These are phyloP conservation scores for Cyberlindnera subsufficiens DNA, from an alignment of 805 yeast genomes.

Conservation along the genomic window DNA sequence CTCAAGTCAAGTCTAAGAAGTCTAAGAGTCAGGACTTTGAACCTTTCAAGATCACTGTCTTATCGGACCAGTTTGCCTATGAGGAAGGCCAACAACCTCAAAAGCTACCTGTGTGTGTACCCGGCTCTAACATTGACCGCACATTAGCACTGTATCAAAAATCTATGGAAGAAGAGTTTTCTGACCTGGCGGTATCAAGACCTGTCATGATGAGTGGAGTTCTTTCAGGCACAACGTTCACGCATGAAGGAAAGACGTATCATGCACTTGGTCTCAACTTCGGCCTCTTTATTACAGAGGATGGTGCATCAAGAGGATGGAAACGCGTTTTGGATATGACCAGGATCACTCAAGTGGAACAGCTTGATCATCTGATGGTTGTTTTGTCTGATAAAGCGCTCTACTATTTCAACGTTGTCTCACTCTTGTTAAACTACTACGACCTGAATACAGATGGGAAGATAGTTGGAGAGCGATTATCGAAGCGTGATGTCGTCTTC, in stretches of 20 bases:
- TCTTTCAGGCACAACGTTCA: slow-evolving; percentile 40
- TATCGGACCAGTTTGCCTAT: slow-evolving; percentile 62
- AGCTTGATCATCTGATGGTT: slow-evolving; percentile 51
- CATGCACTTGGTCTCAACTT: slow-evolving; percentile 52
- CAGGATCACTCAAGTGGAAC: slow-evolving; percentile 54
- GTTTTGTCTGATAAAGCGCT: slow-evolving; percentile 54
- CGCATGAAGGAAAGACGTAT: slow-evolving; percentile 38
- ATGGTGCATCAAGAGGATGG: slow-evolving; percentile 40
- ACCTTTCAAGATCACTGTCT: slow-evolving; percentile 46
- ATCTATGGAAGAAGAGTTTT: slow-evolving; percentile 13
- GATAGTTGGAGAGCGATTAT: slow-evolving; percentile 41
- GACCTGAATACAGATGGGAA: slow-evolving; percentile 30
- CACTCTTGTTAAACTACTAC: slow-evolving; percentile 53
- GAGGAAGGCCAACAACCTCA: slow-evolving; percentile 45
- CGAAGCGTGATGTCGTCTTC: slow-evolving; percentile 49
- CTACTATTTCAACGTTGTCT: slow-evolving; percentile 57
- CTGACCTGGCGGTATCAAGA: slow-evolving; percentile 25
- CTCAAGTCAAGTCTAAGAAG: slow-evolving; percentile 38
- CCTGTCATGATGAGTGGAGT: slow-evolving; percentile 31
- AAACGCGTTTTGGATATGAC: slow-evolving; percentile 45
- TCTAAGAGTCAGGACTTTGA: slow-evolving; percentile 36
- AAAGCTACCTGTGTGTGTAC: slow-evolving; percentile 47
- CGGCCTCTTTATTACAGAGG: slow-evolving; percentile 52
- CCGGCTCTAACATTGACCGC: slow-evolving; percentile 44
- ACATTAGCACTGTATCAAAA: slow-evolving; percentile 33